A percentile compares a stretch with the other conserved stretches of the same genome.
These are phyloP conservation scores for Chrysosporium queenslandicum DNA, from an alignment of 2,329 filamentous ascomycete genomes.

Conservation along the genomic window DNA sequence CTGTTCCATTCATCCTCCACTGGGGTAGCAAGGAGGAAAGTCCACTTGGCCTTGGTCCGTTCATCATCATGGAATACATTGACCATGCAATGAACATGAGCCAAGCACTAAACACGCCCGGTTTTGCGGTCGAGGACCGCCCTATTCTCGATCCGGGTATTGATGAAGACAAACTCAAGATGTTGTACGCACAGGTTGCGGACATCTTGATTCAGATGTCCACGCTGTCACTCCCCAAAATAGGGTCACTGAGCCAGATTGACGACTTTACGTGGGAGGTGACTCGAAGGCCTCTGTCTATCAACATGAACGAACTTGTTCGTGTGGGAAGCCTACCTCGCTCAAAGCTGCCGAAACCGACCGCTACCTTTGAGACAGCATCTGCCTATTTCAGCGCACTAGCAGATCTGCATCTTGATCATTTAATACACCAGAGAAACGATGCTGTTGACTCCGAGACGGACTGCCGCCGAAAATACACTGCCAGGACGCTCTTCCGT, in stretches of 20 bases:
- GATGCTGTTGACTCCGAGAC: conserved; percentile 30
- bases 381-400: conserved; percentile 13
- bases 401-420: conserved; percentile 16
- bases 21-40: conserved; percentile 20
- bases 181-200: conserved; percentile 36
- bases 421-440: conserved; percentile 36
- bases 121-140: conserved; percentile 17
- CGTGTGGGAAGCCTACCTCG: conserved; percentile 21
- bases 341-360: conserved; percentile 12
- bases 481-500: conserved; percentile 36
- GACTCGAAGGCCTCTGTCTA: conserved; percentile 30
- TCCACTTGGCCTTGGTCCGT: conserved; percentile 23
- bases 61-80: conserved; percentile 30
- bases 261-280: conserved; percentile 22
- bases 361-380: conserved; percentile 13
- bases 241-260: conserved; percentile 32
- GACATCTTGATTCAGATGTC: conserved; percentile 35
- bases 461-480: conserved; percentile 38
- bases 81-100: conserved; percentile 19
- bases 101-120: conserved; percentile 23
- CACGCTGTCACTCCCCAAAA: conserved; percentile 27
- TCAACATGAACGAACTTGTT: conserved; percentile 37
- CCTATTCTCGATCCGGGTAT: conserved; percentile 31
- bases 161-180: conserved; percentile 25
- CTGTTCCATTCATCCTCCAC: conserved; percentile 16